Evolutionary conservation across 768 basidiomycete genomes (phyloP).

Genomic region (Pisolithus sp.): DNA sequence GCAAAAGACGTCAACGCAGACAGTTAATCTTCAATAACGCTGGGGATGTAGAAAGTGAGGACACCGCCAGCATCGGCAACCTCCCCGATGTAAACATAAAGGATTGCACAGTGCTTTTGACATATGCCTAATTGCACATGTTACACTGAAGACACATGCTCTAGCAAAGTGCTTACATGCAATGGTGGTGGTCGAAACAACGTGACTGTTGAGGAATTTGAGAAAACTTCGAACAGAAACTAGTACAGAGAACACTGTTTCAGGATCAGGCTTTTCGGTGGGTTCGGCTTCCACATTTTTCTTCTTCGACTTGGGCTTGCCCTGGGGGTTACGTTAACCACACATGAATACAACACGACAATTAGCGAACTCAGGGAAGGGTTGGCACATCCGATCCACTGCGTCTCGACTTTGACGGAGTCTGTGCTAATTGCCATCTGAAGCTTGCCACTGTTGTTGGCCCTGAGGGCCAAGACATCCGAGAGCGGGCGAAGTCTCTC

Average conservation of each 20-base stretch:
- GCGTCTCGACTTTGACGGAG: slow-evolving; percentile 69
- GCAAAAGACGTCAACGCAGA: background rate
- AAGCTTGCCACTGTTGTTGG: slow-evolving; percentile 56
- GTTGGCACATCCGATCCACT: slow-evolving; percentile 69
- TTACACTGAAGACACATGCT: background rate
- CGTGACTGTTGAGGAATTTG: slow-evolving; percentile 76
- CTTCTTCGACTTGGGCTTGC: slow-evolving; percentile 24
- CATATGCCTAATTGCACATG: slow-evolving; percentile 55
- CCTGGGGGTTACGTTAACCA: slow-evolving; percentile 11
- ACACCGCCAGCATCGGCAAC: slow-evolving; percentile 75
- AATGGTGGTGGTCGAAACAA: slow-evolving; percentile 78
- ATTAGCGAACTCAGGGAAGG: slow-evolving; percentile 44
- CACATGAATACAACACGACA: background rate
- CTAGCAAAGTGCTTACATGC: slow-evolving; percentile 52
- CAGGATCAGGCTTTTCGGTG: slow-evolving; percentile 43
- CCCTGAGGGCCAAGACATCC: slow-evolving; percentile 60
- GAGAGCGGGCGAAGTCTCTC: slow-evolving; percentile 70
- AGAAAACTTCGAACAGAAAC: slow-evolving; percentile 70
- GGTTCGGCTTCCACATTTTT: slow-evolving; percentile 26
- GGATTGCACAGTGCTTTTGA: slow-evolving; percentile 74
- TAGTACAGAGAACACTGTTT: slow-evolving; percentile 56
- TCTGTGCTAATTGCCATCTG: slow-evolving; percentile 57
- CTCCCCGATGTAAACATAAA: slow-evolving; percentile 86
- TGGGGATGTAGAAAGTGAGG: slow-evolving; percentile 84
- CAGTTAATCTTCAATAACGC: slow-evolving; percentile 52